phyloP scores from a whole-genome alignment of 768 basidiomycete genomes.

The Rhodocollybia butyracea region DNA sequence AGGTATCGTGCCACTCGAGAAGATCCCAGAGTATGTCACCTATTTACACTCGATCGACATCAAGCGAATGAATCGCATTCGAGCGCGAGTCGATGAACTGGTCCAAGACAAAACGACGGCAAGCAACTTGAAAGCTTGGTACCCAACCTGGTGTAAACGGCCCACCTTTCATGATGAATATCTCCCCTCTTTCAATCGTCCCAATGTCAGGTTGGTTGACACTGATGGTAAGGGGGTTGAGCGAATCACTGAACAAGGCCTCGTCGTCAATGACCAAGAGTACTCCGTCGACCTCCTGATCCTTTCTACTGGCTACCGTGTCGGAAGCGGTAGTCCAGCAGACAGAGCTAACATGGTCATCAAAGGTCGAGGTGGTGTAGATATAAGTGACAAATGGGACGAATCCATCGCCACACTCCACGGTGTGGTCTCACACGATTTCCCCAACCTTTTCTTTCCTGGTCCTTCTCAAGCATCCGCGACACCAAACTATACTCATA shows the following conservation, averaged over 20 bases:
- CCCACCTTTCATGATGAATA: conserved; percentile 19
- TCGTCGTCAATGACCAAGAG: conserved; percentile 7
- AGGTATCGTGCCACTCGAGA: not conserved
- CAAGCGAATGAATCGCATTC: not conserved
- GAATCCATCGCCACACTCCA: conserved; percentile 9
- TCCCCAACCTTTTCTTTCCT: conserved; percentile 16
- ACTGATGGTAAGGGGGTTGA: conserved; percentile 16
- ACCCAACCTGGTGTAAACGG: conserved; percentile 17
- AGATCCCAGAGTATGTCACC: not conserved
- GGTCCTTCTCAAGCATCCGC: conserved; percentile 1
- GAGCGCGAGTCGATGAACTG: not conserved
- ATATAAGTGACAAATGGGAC: not conserved
- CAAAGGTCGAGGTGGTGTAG: not conserved
- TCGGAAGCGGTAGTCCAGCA: not conserved
- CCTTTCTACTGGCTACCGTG: not conserved
- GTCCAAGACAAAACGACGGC: conserved; percentile 12
- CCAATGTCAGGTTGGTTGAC: conserved; percentile 16
- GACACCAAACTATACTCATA: conserved; percentile 8
- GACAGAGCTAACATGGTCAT: not conserved
- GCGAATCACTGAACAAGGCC: not conserved
- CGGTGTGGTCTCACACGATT: conserved; percentile 10
- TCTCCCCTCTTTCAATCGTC: conserved; percentile 14
- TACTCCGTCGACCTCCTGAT: not conserved
- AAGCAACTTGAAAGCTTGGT: conserved; percentile 13
- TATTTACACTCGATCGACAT: not conserved